These are phyloP conservation scores for Orbilia blumenaviensis DNA, from an alignment of 2,329 filamentous ascomycete genomes.

Conservation along the genomic window DNA sequence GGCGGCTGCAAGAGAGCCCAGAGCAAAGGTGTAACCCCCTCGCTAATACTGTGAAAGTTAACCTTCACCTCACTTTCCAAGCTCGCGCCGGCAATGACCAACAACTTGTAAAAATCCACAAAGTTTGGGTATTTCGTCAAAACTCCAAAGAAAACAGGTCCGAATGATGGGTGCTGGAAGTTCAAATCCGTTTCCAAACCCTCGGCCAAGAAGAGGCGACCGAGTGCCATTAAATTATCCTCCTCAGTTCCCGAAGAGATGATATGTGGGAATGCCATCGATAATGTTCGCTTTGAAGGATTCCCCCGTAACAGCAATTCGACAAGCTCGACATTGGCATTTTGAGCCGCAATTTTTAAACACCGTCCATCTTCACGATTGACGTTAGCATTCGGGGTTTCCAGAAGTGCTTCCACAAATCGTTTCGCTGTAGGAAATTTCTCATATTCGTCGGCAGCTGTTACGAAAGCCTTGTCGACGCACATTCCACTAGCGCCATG, in stretches of 20 bases:
- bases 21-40: slow-evolving; percentile 38
- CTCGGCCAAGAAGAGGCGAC: slow-evolving; percentile 22
- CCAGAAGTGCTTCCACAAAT: slow-evolving; percentile 30
- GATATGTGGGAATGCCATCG: slow-evolving; percentile 45
- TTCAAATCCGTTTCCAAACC: slow-evolving; percentile 44
- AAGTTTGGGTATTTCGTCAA: slow-evolving; percentile 46
- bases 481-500: slow-evolving; percentile 44
- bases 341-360: slow-evolving; percentile 34
- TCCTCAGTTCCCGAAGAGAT: slow-evolving; percentile 41
- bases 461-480: slow-evolving; percentile 42
- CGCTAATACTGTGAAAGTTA: slow-evolving; percentile 40
- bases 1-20: slow-evolving; percentile 43
- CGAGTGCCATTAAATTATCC: slow-evolving; percentile 28
- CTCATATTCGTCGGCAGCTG: slow-evolving; percentile 38
- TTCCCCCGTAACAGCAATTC: slow-evolving; percentile 26
- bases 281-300: slow-evolving; percentile 43
- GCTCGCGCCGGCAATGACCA: slow-evolving; percentile 23
- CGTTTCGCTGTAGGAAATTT: slow-evolving; percentile 34
- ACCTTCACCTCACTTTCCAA: slow-evolving; percentile 40
- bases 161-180: slow-evolving; percentile 45
- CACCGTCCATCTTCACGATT: slow-evolving; percentile 48
- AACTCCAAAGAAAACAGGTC: slow-evolving; percentile 35
- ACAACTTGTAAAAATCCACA: slow-evolving; percentile 34
- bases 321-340: slow-evolving; percentile 39
- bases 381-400: slow-evolving; percentile 40